These are phyloP conservation scores for Lactarius quietus DNA, from an alignment of 768 basidiomycete species.

Conservation along the genomic window DNA sequence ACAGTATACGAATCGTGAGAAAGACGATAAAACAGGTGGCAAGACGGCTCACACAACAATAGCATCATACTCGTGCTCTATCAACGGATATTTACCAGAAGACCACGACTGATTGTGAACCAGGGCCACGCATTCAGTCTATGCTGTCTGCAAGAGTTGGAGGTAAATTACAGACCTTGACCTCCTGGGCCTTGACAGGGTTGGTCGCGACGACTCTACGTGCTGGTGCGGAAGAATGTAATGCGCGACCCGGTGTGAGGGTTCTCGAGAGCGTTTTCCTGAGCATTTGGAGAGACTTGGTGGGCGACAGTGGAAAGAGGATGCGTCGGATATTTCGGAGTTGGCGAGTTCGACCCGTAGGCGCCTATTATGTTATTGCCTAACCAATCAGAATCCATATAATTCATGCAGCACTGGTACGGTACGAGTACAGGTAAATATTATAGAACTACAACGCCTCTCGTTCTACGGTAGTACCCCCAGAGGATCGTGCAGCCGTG, in stretches of 20 bases:
- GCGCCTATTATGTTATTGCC: neutral
- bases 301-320: conserved; percentile 19
- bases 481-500: conserved; percentile 30
- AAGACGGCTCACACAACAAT: conserved; percentile 81
- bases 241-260: conserved; percentile 49
- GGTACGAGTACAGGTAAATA: neutral
- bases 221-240: conserved; percentile 60
- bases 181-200: conserved; percentile 78
- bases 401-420: conserved; percentile 1
- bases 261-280: conserved; percentile 58
- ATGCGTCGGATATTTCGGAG: neutral
- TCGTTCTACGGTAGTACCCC: conserved; percentile 30
- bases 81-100: conserved; percentile 89
- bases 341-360: neutral
- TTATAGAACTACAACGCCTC: conserved; percentile 6
- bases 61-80: conserved; percentile 99
- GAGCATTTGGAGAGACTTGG: conserved; percentile 46
- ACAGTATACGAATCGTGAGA: neutral
- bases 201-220: conserved; percentile 64
- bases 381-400: conserved; percentile 24
- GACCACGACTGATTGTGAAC: conserved; percentile 55
- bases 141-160: conserved; percentile 17
- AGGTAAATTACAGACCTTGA: conserved; percentile 49
- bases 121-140: conserved; percentile 13
- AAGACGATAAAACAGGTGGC: neutral